Evolutionary conservation across 1,284 basidiomycete genomes (phyloP).

Genomic region (Ganoderma lingzhi): DNA sequence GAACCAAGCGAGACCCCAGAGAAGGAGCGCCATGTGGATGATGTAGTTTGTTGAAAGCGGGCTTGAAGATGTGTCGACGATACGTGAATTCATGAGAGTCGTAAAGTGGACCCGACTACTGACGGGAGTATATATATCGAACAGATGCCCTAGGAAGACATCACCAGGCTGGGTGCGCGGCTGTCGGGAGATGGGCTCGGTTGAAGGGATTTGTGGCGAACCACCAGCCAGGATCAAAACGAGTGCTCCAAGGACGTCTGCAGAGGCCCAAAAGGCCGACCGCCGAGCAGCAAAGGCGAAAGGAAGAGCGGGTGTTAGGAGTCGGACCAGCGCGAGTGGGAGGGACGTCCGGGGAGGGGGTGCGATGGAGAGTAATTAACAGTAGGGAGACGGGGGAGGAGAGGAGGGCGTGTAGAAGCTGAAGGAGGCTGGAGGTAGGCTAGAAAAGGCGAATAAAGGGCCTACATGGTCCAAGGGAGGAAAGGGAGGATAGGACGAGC

Average conservation of each 20-base stretch:
- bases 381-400: neutral
- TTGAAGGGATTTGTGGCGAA: constrained; percentile 5
- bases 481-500: constrained; percentile 8
- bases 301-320: neutral
- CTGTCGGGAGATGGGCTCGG: constrained; percentile 10
- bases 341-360: neutral
- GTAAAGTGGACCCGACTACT: constrained; percentile 4
- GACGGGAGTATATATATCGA: constrained; percentile 11
- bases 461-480: constrained; percentile 17
- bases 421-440: neutral
- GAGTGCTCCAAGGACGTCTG: constrained; percentile 1
- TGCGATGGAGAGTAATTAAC: neutral
- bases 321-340: neutral
- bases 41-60: neutral
- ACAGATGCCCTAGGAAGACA: constrained; percentile 12
- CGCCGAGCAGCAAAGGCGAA: constrained; percentile 3
- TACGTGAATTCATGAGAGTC: constrained; percentile 17
- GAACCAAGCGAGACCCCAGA: constrained; percentile 18
- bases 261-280: neutral
- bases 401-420: neutral
- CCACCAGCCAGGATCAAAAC: constrained; percentile 8
- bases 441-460: neutral
- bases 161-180: constrained; percentile 17
- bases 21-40: constrained; percentile 13
- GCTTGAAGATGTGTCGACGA: neutral